These are phyloP conservation scores for Madurella mycetomatis DNA, from an alignment of 2,329 filamentous ascomycete genomes.

Conservation along the genomic window DNA sequence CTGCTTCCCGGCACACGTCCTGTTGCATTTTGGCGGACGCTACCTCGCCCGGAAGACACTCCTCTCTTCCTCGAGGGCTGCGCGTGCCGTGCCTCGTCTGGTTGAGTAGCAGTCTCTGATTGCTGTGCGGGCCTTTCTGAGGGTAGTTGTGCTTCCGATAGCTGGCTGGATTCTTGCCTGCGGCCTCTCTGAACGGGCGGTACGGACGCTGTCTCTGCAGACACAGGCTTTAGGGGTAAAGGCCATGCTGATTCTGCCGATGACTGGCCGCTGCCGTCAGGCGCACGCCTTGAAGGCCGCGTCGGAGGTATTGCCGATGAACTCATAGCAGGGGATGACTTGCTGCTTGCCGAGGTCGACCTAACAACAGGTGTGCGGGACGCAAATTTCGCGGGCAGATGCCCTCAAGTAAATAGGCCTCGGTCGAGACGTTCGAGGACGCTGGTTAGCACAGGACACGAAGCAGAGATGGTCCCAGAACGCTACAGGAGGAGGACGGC, in stretches of 20 bases:
- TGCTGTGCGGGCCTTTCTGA: not conserved
- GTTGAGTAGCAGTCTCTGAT: not conserved
- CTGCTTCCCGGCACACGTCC: not conserved
- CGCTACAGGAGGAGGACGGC: not conserved
- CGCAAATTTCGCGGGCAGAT: not conserved
- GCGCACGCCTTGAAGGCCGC: not conserved
- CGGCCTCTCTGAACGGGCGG: not conserved
- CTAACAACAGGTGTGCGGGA: not conserved
- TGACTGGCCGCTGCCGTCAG: not conserved
- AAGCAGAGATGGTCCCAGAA: not conserved
- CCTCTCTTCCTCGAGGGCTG: not conserved
- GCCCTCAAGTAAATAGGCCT: not conserved
- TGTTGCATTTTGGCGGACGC: not conserved
- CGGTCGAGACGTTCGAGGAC: not conserved
- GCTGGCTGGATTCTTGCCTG: not conserved
- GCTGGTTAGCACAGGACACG: not conserved
- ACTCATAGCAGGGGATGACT: not conserved
- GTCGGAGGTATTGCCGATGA: not conserved
- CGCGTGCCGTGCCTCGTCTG: not conserved
- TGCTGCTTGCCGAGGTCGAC: not conserved
- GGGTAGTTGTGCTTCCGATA: not conserved
- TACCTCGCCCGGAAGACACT: not conserved
- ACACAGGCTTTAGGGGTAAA: conserved; percentile 6
- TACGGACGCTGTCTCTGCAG: not conserved
- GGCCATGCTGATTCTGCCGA: conserved; percentile 3